Conservation (phyloP, 202 grass and related monocot genomes). For the Schoenoplectus triqueter region DNA sequence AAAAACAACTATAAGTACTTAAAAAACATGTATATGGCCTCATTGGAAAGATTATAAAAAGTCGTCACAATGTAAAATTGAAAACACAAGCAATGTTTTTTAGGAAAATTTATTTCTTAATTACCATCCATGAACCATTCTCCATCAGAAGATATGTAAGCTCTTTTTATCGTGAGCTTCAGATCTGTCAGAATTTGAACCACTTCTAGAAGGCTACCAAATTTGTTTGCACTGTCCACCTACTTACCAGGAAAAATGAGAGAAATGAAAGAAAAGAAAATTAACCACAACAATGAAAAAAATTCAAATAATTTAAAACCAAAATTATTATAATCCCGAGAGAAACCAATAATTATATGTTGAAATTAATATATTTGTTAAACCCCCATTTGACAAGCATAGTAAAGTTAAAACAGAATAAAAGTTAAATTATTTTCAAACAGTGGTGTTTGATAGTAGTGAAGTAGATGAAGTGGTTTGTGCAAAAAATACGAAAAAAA, state of each 20-base stretch:
- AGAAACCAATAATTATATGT: conserved; percentile 3
- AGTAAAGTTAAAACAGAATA: no score
- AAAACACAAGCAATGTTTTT: conserved; percentile 26
- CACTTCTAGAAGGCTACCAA: conserved; percentile 91
- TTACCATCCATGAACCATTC: conserved; percentile 99
- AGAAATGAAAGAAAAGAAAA: background rate
- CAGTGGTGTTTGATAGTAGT: no score
- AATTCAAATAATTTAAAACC: background rate
- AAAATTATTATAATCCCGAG: background rate
- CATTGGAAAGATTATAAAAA: conserved; percentile 1
- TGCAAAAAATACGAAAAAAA: no score
- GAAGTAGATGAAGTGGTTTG: no score
- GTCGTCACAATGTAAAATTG: conserved; percentile 5
- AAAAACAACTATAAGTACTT: conserved; percentile 6
- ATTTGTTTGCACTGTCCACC: conserved; percentile 98
- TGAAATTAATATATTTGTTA: background rate
- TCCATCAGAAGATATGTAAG: conserved; percentile 98
- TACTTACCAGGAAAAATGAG: conserved; percentile 36
- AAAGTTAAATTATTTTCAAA: no score
- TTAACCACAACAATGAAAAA: conserved; percentile 18
- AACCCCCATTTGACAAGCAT: no score
- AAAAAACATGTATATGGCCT: background rate
- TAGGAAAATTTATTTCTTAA: conserved; percentile 4
- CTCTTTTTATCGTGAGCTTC: conserved; percentile 86
- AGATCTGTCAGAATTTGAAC: conserved; percentile 97